A percentile compares a stretch with the other conserved stretches of the same genome.
Evolutionary conservation across 768 basidiomycete species (phyloP).

Genomic region (Pleurotus tuber-regium): DNA sequence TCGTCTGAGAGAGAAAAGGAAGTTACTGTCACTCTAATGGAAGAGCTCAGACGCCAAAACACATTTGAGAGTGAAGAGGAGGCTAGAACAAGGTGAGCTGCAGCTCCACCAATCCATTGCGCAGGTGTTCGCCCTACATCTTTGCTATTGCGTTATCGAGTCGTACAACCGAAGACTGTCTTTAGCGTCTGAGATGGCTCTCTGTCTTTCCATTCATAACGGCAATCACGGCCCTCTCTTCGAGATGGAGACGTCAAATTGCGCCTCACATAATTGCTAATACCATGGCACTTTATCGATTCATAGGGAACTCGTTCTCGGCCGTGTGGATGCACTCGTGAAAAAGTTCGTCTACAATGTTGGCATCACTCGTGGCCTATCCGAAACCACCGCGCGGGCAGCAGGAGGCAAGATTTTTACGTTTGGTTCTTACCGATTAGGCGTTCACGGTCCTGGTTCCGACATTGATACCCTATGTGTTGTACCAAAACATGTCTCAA

Average conservation of each 20-base stretch:
- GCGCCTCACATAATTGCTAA: constrained; percentile 1
- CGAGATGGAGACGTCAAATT: background rate
- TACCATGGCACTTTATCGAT: constrained; percentile 1
- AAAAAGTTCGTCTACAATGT: constrained; percentile 90
- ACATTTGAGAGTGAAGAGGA: constrained; percentile 91
- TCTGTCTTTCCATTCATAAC: background rate
- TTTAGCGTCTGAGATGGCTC: background rate
- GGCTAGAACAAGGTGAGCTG: constrained; percentile 78
- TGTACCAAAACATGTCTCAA: constrained; percentile 92
- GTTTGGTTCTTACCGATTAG: constrained; percentile 96
- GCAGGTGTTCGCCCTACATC: background rate
- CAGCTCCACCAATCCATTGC: background rate
- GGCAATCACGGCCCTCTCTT: background rate
- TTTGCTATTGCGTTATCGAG: background rate
- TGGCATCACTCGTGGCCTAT: constrained; percentile 75
- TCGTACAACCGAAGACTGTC: too few relatives aligned
- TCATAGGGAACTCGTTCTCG: constrained; percentile 87
- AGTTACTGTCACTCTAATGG: constrained; percentile 83
- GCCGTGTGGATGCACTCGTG: constrained; percentile 83
- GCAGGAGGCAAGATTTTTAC: constrained; percentile 99
- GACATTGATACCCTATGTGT: constrained; percentile 99
- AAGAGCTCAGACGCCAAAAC: constrained; percentile 82
- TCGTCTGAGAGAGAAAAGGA: constrained; percentile 80
- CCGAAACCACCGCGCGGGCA: constrained; percentile 81
- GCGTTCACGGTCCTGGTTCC: constrained; percentile 92